Base-by-base conservation (phyloP, 2,329 filamentous ascomycete genomes). In the Diaporthe eres region DNA sequence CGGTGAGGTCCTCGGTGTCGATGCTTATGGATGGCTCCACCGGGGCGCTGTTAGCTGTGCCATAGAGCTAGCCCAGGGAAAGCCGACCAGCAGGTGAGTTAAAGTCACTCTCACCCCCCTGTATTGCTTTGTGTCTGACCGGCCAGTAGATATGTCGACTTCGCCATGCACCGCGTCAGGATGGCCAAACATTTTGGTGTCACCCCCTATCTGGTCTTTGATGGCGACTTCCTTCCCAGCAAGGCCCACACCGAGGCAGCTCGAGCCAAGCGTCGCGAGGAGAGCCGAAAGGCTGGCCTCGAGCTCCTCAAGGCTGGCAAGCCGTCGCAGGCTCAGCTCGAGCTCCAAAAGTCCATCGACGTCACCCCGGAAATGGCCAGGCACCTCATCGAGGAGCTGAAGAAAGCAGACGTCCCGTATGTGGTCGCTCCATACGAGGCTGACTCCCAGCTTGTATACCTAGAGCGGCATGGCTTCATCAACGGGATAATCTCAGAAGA, bases 1-100 rank as follows among this genome's bases (percentile, higher is more conserved):
- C 17, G 97, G 96, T 71, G 93, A 98, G 85, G 98, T 94, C 1
- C 90, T 99, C 63, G 97, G 94, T n/a, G 93, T 99, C 49, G 97
- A 99, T 84, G 96, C 94, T 75, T 99, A 99, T 88, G 97, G 96
- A 83, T 99, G 97, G 97, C 92, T 99, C 74, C 97, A 99, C 85
- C 93, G 97, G 79, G 97, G 96, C 72, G 95, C 95, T 63, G 93
- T 97, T 78, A 91, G 94, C 68, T 98, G 96, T 86, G 95, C 96
- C 78, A 92, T 97, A 81, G 97, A 98, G 81, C 90, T 99, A 77
- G 97, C 95, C 49, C 90, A 96, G 80, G 95, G 92, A 80, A 97
- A 95, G 83, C 95, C 95, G 19, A 98, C 96, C 0, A 93, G 91
- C 72, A 97, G 95, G 94, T 97, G 88, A 82, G 90, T 65, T 4